These are phyloP conservation scores for Moelleriella libera DNA, from an alignment of 2,329 filamentous ascomycete species.

Conservation along the genomic window DNA sequence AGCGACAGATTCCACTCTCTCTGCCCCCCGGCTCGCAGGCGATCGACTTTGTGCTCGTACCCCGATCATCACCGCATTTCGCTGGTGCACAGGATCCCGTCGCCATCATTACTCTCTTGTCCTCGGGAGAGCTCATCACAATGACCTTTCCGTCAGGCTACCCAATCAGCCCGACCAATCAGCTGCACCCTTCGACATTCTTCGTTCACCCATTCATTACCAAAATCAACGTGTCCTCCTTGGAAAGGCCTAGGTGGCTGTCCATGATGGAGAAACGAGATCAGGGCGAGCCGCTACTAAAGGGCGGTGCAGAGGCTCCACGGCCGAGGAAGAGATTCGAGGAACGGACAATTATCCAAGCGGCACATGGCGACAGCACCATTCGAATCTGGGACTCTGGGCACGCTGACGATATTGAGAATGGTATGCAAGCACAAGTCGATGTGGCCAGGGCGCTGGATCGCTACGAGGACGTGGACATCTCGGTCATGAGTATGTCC, in stretches of 20 bases:
- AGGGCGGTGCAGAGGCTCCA: slow-evolving; percentile 62
- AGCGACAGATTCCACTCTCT: slow-evolving; percentile 54
- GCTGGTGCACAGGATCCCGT: slow-evolving; percentile 82
- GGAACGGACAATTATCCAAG: slow-evolving; percentile 69
- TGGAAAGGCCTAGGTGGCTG: slow-evolving; percentile 75
- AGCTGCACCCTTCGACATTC: slow-evolving; percentile 74
- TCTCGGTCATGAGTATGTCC: slow-evolving; percentile 69
- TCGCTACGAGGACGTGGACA: slow-evolving; percentile 61
- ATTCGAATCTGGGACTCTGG: slow-evolving; percentile 89
- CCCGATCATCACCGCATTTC: slow-evolving; percentile 72
- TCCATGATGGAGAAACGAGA: slow-evolving; percentile 76
- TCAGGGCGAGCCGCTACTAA: slow-evolving; percentile 63
- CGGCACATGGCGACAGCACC: slow-evolving; percentile 80
- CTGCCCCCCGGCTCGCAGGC: slow-evolving; percentile 68
- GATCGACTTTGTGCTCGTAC: slow-evolving; percentile 69
- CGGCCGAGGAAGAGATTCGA: slow-evolving; percentile 66
- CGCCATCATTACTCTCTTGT: slow-evolving; percentile 63
- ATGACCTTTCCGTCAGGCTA: slow-evolving; percentile 87
- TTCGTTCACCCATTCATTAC: slow-evolving; percentile 85
- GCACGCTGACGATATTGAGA: slow-evolving; percentile 87
- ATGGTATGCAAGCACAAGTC: slow-evolving; percentile 65
- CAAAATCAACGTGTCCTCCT: slow-evolving; percentile 53
- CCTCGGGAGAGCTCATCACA: slow-evolving; percentile 79
- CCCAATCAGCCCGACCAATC: slow-evolving; percentile 82
- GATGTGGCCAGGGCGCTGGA: slow-evolving; percentile 74